Evolutionary conservation across 768 basidiomycete genomes (phyloP).

Genomic region (Termitomyces sp.): DNA sequence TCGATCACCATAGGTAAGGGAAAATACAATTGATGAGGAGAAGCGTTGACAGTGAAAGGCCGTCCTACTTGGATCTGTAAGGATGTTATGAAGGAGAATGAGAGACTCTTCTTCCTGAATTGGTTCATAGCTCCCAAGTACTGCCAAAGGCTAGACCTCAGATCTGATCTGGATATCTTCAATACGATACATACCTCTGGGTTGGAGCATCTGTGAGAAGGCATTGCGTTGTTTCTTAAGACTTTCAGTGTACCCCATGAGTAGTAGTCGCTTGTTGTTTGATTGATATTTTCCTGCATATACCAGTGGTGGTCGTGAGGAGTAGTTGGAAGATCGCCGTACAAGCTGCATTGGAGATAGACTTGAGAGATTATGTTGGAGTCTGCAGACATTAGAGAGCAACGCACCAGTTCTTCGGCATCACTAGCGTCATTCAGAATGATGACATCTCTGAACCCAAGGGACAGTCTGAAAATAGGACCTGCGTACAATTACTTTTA

Average conservation of each 20-base stretch:
- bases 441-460: background rate
- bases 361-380: background rate
- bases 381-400: background rate
- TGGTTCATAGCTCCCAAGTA: background rate
- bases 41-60: background rate
- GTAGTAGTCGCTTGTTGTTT: background rate
- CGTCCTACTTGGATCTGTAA: background rate
- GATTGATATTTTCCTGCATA: background rate
- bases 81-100: background rate
- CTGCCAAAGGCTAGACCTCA: background rate
- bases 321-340: background rate
- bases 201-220: background rate
- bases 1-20: background rate
- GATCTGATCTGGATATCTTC: background rate
- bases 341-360: background rate
- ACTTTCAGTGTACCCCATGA: background rate
- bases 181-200: background rate
- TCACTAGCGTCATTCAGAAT: background rate
- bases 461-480: background rate
- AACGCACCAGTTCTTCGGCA: background rate
- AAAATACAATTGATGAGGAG: background rate
- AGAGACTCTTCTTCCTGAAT: background rate
- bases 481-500: background rate
- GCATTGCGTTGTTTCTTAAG: background rate
- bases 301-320: background rate